Evolutionary conservation across 1,284 basidiomycete species (phyloP), one percentile per base, ranked within the genome.

Genomic region (Ustilago sp.): DNA sequence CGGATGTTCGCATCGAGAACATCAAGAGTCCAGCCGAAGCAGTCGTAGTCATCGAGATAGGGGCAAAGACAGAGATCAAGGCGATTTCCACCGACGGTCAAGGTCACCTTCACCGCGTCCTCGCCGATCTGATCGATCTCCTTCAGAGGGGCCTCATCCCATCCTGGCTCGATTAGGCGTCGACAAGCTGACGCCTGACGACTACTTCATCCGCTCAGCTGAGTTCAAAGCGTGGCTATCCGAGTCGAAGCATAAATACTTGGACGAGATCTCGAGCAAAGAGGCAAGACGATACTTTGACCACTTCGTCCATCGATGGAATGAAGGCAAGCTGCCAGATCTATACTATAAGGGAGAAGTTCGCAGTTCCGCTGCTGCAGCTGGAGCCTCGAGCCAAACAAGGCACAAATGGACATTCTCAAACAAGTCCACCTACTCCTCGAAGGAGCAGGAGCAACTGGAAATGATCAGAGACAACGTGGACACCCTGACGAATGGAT

Each of bases 181-280:
- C 1, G 13, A 54, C 8, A 45, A 58, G 3, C 53, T 80, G 2
- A 61, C 38, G 2, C 11, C 50, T 12, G 68, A 79, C 43, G 75
- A 78, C 62, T 80, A 79, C 68, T 80, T 64, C 31, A 50, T 55
- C n/a, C 71, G 72, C 23, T 52, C 70, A 7, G 35, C 55, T 39
- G 75, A 80, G 55, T 81, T 83, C 66, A 81, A 80, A 34, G 63
- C 66, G 8, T 81, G 80, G 80, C 70, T 83, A 3, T 48, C 66
- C n/a, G 55, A 63, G 4, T 39, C 50, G 13, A 74, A 67, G 35
- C 38, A 52, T 4, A 60, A 63, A 28, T 80, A 78, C 39, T 57
- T 81, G 11, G 81, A 83, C 59, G 80, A 81, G 59, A 63, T 83
- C 12, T 55, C 69, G 8, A 43, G 60, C 19, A 54, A 59, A 34